Conservation (phyloP, 805 yeast genomes). For the Nakazawaea pomicola region DNA sequence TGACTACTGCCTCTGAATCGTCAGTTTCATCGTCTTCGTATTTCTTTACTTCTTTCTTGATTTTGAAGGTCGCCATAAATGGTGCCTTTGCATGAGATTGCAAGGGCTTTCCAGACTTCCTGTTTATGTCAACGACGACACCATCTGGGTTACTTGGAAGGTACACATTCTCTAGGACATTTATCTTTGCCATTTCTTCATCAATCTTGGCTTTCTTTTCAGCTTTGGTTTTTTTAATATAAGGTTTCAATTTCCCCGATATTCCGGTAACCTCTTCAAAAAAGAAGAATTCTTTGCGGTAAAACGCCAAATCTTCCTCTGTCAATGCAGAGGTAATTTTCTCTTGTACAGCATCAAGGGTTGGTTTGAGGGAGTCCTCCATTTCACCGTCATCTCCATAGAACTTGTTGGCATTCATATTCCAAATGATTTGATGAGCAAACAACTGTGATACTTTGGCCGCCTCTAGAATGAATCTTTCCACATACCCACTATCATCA, state of each 20-base stretch:
- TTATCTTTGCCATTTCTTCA: slow-evolving; percentile 83
- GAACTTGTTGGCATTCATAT: slow-evolving; percentile 88
- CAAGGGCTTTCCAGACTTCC: slow-evolving; percentile 88
- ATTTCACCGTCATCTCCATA: slow-evolving; percentile 81
- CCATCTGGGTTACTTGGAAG: slow-evolving; percentile 98
- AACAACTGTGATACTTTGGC: slow-evolving; percentile 86
- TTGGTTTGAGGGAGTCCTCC: slow-evolving; percentile 82
- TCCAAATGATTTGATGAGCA: slow-evolving; percentile 98
- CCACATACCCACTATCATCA: slow-evolving; percentile 78
- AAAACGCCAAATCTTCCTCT: slow-evolving; percentile 57
- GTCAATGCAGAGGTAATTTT: slow-evolving; percentile 61
- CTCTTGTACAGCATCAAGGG: slow-evolving; percentile 65
- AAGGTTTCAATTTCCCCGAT: slow-evolving; percentile 93
- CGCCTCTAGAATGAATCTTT: slow-evolving; percentile 83
- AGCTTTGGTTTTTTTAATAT: slow-evolving; percentile 87
- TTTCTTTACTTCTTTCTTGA: slow-evolving; percentile 52
- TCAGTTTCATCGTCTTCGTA: slow-evolving; percentile 31
- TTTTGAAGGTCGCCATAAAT: slow-evolving; percentile 92
- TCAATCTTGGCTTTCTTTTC: slow-evolving; percentile 96
- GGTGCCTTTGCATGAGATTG: slow-evolving; percentile 99
- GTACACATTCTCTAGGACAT: slow-evolving; percentile 77
- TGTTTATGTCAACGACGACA: slow-evolving; percentile 81
- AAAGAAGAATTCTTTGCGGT: slow-evolving; percentile 80
- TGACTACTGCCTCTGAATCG: slow-evolving; percentile 20
- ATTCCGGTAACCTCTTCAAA: slow-evolving; percentile 89